Evolutionary conservation across 371 early-diverging fungal genomes (phyloP).

Genomic region (Rhizopus delemar): DNA sequence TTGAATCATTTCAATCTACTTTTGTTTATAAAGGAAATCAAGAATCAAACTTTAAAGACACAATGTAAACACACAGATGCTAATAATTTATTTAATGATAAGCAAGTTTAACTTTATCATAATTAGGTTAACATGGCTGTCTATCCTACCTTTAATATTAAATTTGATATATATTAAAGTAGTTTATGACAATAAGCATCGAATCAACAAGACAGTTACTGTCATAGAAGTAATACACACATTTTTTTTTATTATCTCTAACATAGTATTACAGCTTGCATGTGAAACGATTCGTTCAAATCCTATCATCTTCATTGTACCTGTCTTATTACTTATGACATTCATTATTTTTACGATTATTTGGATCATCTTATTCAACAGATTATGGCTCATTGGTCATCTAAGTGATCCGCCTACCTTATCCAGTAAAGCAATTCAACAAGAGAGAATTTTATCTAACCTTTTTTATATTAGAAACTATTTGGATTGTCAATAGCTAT

Average conservation of each 20-base stretch:
- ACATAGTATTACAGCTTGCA: conserved; percentile 53
- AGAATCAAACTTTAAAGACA: conserved; percentile 42
- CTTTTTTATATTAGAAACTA: conserved; percentile 13
- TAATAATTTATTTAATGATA: too few relatives aligned
- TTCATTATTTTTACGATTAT: conserved; percentile 63
- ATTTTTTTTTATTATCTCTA: background rate
- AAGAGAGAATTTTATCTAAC: background rate
- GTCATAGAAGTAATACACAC: conserved; percentile 53
- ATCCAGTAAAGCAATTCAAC: conserved; percentile 13
- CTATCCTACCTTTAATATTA: conserved; percentile 55
- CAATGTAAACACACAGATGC: conserved; percentile 22
- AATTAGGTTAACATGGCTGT: conserved; percentile 52
- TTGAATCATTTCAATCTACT: conserved; percentile 51
- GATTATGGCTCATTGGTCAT: conserved; percentile 67
- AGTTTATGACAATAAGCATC: conserved; percentile 38
- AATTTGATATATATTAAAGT: conserved; percentile 43
- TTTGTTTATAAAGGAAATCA: conserved; percentile 37
- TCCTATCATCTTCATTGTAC: conserved; percentile 67
- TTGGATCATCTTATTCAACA: conserved; percentile 71
- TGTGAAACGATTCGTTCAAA: conserved; percentile 74
- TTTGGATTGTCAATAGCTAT: conserved; percentile 59
- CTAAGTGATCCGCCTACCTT: conserved; percentile 23
- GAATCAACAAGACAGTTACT: conserved; percentile 59
- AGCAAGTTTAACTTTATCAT: background rate
- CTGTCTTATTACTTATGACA: conserved; percentile 51